phyloP scores from a whole-genome alignment of 106 monocot species.

The Alisma plantagoaquatica region DNA sequence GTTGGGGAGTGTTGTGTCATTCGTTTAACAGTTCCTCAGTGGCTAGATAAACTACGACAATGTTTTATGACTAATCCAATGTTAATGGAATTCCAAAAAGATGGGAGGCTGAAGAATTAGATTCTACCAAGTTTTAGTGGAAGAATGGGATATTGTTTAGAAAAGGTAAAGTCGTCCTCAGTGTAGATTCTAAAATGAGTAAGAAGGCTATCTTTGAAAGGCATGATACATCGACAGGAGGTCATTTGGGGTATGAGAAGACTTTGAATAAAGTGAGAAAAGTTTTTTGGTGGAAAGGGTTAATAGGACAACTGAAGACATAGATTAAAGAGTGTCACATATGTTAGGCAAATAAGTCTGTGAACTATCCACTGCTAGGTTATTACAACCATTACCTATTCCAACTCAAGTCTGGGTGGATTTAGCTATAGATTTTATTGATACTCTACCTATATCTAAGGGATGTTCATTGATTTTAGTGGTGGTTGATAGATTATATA shows the following conservation, averaged over 20 bases:
- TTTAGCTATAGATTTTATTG: background rate
- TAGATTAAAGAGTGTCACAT: background rate
- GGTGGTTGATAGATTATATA: background rate
- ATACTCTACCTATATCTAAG: background rate
- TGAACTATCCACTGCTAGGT: background rate
- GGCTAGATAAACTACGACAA: background rate
- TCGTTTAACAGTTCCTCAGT: too few relatives aligned
- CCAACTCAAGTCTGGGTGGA: background rate
- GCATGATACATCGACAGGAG: background rate
- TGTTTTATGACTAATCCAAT: background rate
- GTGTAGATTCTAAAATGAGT: background rate
- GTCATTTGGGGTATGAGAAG: background rate
- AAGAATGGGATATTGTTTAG: background rate
- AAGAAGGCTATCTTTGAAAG: background rate
- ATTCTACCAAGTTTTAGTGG: background rate
- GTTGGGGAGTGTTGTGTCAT: background rate
- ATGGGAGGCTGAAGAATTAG: background rate
- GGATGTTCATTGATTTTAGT: background rate
- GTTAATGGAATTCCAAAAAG: background rate
- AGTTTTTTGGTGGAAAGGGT: background rate
- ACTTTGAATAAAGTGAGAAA: background rate
- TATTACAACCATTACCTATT: too few relatives aligned
- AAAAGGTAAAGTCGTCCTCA: background rate
- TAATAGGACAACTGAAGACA: background rate
- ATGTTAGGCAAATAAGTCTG: background rate